These are phyloP conservation scores for Metarhizium robertsii DNA, from an alignment of 2,329 filamentous ascomycete genomes.

Conservation along the genomic window DNA sequence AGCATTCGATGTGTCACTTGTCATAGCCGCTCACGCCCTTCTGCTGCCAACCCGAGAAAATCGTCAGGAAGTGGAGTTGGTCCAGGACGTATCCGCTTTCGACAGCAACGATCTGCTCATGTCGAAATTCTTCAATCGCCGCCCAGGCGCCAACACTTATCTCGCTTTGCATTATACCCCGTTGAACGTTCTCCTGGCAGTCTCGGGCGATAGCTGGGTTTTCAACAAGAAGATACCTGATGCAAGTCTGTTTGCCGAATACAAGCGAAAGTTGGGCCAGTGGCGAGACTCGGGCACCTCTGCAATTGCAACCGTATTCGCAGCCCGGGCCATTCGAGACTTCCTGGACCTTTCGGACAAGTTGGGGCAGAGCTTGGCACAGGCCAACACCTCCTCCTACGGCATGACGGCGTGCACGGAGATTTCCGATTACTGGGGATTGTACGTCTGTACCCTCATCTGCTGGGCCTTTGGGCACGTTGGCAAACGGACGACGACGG, in stretches of 20 bases:
- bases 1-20: conserved; percentile 29
- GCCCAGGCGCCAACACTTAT: conserved; percentile 41
- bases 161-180: conserved; percentile 49
- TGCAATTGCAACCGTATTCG: conserved; percentile 36
- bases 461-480: conserved; percentile 47
- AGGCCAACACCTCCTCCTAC: conserved; percentile 2
- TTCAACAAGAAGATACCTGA: conserved; percentile 44
- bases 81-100: conserved; percentile 14
- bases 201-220: conserved; percentile 49
- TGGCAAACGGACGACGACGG: conserved; percentile 11
- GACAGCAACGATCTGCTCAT: conserved; percentile 20
- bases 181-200: conserved; percentile 46
- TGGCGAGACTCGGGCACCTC: conserved; percentile 38
- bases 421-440: conserved; percentile 43
- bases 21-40: conserved; percentile 30
- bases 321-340: conserved; percentile 39
- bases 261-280: conserved; percentile 34
- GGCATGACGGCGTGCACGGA: conserved; percentile 18
- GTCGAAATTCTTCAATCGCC: conserved; percentile 32
- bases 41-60: conserved; percentile 25
- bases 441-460: conserved; percentile 49
- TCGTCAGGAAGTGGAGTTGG: conserved; percentile 16
- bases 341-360: conserved; percentile 23
- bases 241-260: conserved; percentile 32
- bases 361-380: conserved; percentile 10